Percentiles rank a stretch among this genome's conserved stretches.
Conservation (phyloP, 2,329 filamentous ascomycete genomes). For the Trichoderma citrinoviride region DNA sequence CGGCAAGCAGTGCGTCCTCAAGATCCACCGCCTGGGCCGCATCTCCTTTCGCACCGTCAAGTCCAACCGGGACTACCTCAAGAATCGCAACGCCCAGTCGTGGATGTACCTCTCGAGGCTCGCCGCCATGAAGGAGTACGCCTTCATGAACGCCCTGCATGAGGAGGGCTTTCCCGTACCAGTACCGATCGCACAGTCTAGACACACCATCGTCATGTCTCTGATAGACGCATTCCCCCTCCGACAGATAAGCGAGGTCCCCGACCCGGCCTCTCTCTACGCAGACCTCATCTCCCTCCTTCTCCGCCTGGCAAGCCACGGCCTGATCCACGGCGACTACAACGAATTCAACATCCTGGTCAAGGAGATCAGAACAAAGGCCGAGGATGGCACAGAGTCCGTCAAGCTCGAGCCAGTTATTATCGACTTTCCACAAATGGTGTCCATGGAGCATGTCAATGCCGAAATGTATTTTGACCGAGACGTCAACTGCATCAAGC, state of each 20-base stretch:
- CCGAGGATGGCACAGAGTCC: constrained; percentile 41
- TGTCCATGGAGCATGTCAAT: constrained; percentile 90
- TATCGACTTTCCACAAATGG: constrained; percentile 98
- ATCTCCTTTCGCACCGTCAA: constrained; percentile 98
- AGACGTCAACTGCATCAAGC: constrained; percentile 92
- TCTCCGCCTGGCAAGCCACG: constrained; percentile 76
- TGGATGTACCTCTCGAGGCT: constrained; percentile 99
- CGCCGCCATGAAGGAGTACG: constrained; percentile 89
- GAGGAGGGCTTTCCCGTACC: constrained; percentile 89
- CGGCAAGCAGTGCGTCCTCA: constrained; percentile 78
- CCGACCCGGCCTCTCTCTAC: constrained; percentile 82
- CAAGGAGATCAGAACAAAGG: constrained; percentile 61
- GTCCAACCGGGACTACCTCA: constrained; percentile 91
- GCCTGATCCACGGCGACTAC: constrained; percentile 95
- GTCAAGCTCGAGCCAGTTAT: constrained; percentile 70
- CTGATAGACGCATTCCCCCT: constrained; percentile 90
- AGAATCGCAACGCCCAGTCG: constrained; percentile 72
- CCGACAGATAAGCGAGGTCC: constrained; percentile 79
- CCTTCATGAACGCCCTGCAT: constrained; percentile 85
- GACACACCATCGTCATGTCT: constrained; percentile 96
- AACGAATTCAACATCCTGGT: constrained; percentile 99
- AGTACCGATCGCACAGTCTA: constrained; percentile 79
- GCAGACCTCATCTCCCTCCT: constrained; percentile 88
- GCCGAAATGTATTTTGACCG: constrained; percentile 97
- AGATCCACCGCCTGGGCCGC: constrained; percentile 91